These are phyloP conservation scores for Cephaloascus fragrans DNA, from an alignment of 805 yeast species.

Conservation along the genomic window DNA sequence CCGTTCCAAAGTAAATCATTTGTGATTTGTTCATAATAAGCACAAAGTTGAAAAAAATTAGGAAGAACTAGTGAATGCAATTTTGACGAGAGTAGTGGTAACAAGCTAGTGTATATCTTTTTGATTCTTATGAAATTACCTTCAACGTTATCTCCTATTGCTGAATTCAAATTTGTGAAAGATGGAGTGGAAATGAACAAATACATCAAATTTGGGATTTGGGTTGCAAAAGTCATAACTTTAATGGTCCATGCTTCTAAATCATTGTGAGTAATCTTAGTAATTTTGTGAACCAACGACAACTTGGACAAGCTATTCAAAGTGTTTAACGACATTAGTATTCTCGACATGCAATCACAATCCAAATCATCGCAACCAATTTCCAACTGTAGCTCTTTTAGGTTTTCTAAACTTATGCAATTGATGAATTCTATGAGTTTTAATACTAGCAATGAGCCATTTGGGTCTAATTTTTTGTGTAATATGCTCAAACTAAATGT, in stretches of 20 bases:
- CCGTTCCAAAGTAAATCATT: slow-evolving; percentile 75
- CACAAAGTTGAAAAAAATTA: slow-evolving; percentile 44
- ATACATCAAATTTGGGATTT: slow-evolving; percentile 24
- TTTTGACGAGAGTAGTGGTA: slow-evolving; percentile 35
- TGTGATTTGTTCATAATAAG: slow-evolving; percentile 63
- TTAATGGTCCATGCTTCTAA: slow-evolving; percentile 47
- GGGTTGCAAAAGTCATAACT: slow-evolving; percentile 29
- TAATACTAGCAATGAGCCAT: slow-evolving; percentile 19
- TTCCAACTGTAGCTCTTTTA: slow-evolving; percentile 37
- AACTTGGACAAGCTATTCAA: slow-evolving; percentile 22
- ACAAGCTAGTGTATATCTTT: slow-evolving; percentile 33
- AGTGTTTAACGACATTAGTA: slow-evolving; percentile 18
- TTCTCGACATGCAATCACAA: slow-evolving; percentile 34
- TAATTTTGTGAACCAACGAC: slow-evolving; percentile 22
- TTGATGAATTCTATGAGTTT: slow-evolving; percentile 16
- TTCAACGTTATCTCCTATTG: slow-evolving; percentile 61
- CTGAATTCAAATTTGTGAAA: slow-evolving; percentile 46
- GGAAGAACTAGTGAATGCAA: slow-evolving; percentile 45
- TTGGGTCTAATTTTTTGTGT: slow-evolving; percentile 35
- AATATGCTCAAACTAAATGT: slow-evolving; percentile 30
- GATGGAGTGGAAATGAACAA: slow-evolving; percentile 47
- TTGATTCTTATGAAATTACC: slow-evolving; percentile 62
- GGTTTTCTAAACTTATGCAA: slow-evolving; percentile 14
- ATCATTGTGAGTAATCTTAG: slow-evolving; percentile 30
- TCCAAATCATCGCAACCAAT: slow-evolving; percentile 42